Evolutionary conservation across 768 basidiomycete genomes (phyloP).

Genomic region (Amanita inopinata): DNA sequence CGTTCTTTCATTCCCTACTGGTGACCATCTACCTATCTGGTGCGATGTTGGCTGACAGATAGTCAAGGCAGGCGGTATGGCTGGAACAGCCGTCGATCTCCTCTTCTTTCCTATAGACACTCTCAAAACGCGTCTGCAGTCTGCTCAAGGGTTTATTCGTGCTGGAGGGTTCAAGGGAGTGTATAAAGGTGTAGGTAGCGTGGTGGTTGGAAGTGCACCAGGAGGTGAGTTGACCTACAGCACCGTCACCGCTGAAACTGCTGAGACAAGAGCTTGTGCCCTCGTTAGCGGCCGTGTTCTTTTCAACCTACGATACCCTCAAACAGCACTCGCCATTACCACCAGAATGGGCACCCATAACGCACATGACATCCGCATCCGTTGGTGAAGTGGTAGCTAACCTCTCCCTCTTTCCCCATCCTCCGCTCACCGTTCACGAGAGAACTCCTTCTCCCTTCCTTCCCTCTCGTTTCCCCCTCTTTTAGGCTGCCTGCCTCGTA

Average conservation of each 20-base stretch:
- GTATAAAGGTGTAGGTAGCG: slow-evolving; percentile 91
- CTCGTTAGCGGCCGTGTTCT: slow-evolving; percentile 85
- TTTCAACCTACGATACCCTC: slow-evolving; percentile 85
- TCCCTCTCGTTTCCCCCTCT: neutral
- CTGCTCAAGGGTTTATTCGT: slow-evolving; percentile 71
- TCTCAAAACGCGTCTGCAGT: slow-evolving; percentile 90
- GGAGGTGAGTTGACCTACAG: slow-evolving; percentile 52
- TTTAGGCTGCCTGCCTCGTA: slow-evolving; percentile 82
- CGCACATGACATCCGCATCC: slow-evolving; percentile 47
- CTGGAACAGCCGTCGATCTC: slow-evolving; percentile 89
- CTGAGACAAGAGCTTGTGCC: slow-evolving; percentile 2
- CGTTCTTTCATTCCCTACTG: slow-evolving; percentile 36
- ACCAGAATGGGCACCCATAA: slow-evolving; percentile 52
- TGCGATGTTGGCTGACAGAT: neutral
- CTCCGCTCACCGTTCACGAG: slow-evolving; percentile 12
- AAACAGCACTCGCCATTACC: slow-evolving; percentile 66
- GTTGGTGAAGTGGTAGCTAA: slow-evolving; percentile 45
- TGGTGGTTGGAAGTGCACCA: slow-evolving; percentile 89
- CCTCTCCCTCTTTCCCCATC: slow-evolving; percentile 8
- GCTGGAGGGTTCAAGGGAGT: slow-evolving; percentile 87
- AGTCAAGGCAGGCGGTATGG: slow-evolving; percentile 73
- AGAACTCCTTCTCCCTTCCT: no score
- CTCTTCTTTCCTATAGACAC: slow-evolving; percentile 97
- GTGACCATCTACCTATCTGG: slow-evolving; percentile 21
- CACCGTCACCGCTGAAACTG: slow-evolving; percentile 6